Percentiles rank a stretch among this genome's conserved stretches.
phyloP scores from a whole-genome alignment of 2,329 filamentous ascomycete genomes.

The Aphanoascus verrucosus region DNA sequence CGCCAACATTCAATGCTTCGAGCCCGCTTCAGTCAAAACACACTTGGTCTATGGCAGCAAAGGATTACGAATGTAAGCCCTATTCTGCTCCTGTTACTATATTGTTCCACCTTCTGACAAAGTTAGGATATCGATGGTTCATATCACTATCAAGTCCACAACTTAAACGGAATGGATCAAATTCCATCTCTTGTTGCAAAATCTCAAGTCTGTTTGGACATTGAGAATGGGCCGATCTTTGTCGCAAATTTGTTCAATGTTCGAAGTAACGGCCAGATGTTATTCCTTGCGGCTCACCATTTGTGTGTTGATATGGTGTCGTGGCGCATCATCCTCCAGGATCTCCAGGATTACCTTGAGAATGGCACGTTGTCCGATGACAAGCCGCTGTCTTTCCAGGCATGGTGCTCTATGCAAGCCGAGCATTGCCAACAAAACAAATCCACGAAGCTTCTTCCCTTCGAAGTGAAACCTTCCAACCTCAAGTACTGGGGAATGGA shows the following conservation, averaged over 20 bases:
- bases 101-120: slow-evolving; percentile 16
- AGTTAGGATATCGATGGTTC: slow-evolving; percentile 15
- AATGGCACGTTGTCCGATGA: slow-evolving; percentile 25
- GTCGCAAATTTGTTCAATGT: slow-evolving; percentile 27
- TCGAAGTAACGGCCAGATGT: slow-evolving; percentile 17
- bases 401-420: slow-evolving; percentile 29
- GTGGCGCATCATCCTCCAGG: slow-evolving; percentile 17
- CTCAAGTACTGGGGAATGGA: slow-evolving; percentile 32
- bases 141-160: slow-evolving; percentile 13
- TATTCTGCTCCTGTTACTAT: slow-evolving; percentile 21
- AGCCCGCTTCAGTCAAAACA: slow-evolving; percentile 16
- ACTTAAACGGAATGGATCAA: slow-evolving; percentile 18
- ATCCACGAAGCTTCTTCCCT: slow-evolving; percentile 19
- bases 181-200: slow-evolving; percentile 15
- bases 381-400: slow-evolving; percentile 31
- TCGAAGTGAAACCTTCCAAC: slow-evolving; percentile 24
- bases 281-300: slow-evolving; percentile 29
- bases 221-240: slow-evolving; percentile 21
- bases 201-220: slow-evolving; percentile 27
- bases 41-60: slow-evolving; percentile 14
- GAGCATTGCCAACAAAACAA: slow-evolving; percentile 17
- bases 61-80: slow-evolving; percentile 19
- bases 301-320: slow-evolving; percentile 21
- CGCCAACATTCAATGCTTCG: slow-evolving; percentile 20
- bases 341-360: slow-evolving; percentile 20